Base-by-base conservation (phyloP, 202 grass and related monocot genomes). In the Cymbopogon flexuosus region DNA sequence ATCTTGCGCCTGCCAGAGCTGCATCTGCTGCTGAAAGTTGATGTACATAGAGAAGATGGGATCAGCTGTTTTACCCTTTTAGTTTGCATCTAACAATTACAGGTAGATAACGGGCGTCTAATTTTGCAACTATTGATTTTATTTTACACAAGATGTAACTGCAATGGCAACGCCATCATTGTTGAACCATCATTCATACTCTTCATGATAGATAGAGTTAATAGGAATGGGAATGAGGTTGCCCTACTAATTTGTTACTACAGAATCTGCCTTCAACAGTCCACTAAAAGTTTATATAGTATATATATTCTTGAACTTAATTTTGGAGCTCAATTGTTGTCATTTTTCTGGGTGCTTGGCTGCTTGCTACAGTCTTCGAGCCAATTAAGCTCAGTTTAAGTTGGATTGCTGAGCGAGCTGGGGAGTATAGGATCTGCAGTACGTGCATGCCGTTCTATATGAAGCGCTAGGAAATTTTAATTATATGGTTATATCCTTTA, bases 21-120 rank as follows among this genome's bases (percentile, higher is more conserved):
- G 82, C 64, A 80, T 56, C 62, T 58, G 62, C 64, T 81, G 77
- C 42, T 77, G 77, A 62, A 85, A 81, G 65, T 72, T 81, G 60
- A 64, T 89, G 87, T 85, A 89, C 77, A 89, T 81, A 89, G 64
- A 68, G 49, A 70, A 83, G 70, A 85, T 39, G 45, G 75, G 42
- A 88, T 81, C 37, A 85, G 47, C 72, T 85, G 65, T 64, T 80
- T 63, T 70, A 37, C 56, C 6, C 33, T 31, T 42, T 84, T 84
- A 68, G 62, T 59, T 77, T 84, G 23, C 72, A 36, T 59, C 81
- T 84, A 77, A 84, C 72, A 45, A 11, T 84, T 46, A 77, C 81
- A 45, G 24, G 73, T 77, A 77, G 73, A 77, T 70, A 70, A 84
- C 31, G 23, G 39, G 65, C 27, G 64, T 77, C 36, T 46, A 67